phyloP scores from a whole-genome alignment of 2,329 filamentous ascomycete species.

The Colletotrichum sp. region DNA sequence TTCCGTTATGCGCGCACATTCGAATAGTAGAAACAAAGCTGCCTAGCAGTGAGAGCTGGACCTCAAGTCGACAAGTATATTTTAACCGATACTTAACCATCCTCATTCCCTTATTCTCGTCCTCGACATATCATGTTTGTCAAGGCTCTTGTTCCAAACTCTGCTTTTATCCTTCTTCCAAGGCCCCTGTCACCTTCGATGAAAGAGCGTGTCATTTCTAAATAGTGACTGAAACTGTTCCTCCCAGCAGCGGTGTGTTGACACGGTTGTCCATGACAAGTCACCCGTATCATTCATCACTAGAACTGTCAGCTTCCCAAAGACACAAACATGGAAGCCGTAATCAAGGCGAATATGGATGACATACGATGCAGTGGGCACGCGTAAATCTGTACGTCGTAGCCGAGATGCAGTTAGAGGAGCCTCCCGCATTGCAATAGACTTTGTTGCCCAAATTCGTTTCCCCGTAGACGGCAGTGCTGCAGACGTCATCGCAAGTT shows the following conservation, averaged over 20 bases:
- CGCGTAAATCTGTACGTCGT: neutral
- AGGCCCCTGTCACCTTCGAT: neutral
- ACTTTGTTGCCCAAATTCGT: neutral
- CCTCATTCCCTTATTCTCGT: neutral
- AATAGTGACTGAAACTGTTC: neutral
- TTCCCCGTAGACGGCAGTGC: neutral
- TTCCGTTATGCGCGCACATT: no score
- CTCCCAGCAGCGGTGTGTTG: neutral
- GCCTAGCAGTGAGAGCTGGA: neutral
- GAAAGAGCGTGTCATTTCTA: neutral
- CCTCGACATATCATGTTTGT: neutral
- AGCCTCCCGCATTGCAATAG: neutral
- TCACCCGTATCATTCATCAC: neutral
- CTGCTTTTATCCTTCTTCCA: neutral
- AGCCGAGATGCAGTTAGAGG: neutral
- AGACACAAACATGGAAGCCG: neutral
- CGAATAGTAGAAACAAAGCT: neutral
- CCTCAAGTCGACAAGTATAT: neutral
- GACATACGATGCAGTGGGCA: neutral
- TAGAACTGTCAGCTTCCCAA: neutral
- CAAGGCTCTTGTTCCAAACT: neutral
- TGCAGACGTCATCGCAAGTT: neutral
- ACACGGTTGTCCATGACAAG: neutral
- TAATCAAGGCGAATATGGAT: rapidly evolving
- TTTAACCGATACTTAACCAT: neutral